Evolutionary conservation across 257 asterid species (phyloP).

Genomic region (Datura wrightii): DNA sequence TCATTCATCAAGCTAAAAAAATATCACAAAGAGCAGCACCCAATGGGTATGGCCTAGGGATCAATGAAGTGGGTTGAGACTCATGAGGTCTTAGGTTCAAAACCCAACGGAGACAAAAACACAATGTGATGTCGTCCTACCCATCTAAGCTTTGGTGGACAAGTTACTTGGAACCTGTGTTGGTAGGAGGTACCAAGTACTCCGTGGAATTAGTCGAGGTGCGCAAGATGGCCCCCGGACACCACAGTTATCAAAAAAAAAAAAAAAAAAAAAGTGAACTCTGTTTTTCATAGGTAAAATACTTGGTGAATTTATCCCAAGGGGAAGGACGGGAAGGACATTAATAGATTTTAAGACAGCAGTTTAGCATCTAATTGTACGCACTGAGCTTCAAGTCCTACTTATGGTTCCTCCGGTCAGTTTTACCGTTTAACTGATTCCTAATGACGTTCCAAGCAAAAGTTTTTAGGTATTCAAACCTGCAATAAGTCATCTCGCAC

Average conservation of each 20-base stretch:
- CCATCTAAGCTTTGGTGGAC: background rate
- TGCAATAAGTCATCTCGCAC: conserved; percentile 94
- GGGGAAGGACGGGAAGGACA: conserved; percentile 1
- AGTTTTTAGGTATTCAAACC: conserved; percentile 52
- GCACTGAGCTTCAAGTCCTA: conserved; percentile 15
- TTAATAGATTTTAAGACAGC: background rate
- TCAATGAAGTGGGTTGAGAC: conserved; percentile 8
- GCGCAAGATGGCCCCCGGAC: background rate
- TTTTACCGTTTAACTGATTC: background rate
- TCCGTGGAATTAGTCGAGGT: background rate
- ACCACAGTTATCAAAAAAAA: background rate
- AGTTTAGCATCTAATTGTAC: background rate
- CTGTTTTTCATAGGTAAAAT: conserved; percentile 10
- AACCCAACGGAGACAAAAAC: background rate
- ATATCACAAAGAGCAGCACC: background rate
- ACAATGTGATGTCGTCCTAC: background rate
- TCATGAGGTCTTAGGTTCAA: background rate
- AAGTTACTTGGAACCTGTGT: background rate
- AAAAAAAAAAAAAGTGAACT: background rate
- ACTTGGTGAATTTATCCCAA: background rate
- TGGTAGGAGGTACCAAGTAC: conserved; percentile 13
- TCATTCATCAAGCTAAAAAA: background rate
- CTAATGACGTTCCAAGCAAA: conserved; percentile 21
- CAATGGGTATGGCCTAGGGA: background rate
- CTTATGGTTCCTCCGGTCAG: background rate